These are phyloP conservation scores for Pyrenula aspistea DNA, from an alignment of 495 filamentous ascomycete genomes.

Conservation along the genomic window DNA sequence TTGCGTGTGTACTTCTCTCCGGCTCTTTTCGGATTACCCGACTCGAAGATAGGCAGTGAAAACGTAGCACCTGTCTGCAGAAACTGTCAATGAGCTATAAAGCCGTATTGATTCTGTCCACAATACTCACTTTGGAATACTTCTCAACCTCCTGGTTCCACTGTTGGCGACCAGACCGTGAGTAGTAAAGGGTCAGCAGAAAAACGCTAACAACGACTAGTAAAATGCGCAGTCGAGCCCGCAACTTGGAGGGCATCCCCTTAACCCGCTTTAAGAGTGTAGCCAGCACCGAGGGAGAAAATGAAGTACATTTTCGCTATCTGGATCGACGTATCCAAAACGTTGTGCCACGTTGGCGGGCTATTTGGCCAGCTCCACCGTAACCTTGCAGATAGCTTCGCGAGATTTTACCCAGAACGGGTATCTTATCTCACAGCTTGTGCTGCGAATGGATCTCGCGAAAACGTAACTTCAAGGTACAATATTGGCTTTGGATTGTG, in stretches of 20 bases:
- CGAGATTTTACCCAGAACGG: not conserved
- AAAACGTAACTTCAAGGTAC: not conserved
- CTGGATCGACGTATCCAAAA: not conserved
- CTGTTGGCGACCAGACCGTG: not conserved
- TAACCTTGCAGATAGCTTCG: not conserved
- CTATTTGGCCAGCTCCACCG: not conserved
- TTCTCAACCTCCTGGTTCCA: not conserved
- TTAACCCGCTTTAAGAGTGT: not conserved
- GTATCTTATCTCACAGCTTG: not conserved
- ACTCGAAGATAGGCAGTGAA: slow-evolving; percentile 17
- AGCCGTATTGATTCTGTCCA: no score
- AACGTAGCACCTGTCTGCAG: no score
- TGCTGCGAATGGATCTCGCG: not conserved
- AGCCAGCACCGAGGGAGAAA: not conserved
- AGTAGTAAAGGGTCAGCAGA: not conserved
- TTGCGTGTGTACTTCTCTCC: slow-evolving; percentile 32
- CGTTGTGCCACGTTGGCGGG: not conserved
- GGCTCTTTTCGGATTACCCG: slow-evolving; percentile 28
- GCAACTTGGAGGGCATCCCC: not conserved
- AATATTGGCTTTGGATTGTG: not conserved
- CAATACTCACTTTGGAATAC: not conserved
- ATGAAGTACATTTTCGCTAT: not conserved
- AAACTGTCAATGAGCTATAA: no score
- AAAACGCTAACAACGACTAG: not conserved
- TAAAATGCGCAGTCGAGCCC: not conserved